phyloP scores from a whole-genome alignment of 2,329 filamentous ascomycete species.

The Dryadomyces quercus-mongolicae region DNA sequence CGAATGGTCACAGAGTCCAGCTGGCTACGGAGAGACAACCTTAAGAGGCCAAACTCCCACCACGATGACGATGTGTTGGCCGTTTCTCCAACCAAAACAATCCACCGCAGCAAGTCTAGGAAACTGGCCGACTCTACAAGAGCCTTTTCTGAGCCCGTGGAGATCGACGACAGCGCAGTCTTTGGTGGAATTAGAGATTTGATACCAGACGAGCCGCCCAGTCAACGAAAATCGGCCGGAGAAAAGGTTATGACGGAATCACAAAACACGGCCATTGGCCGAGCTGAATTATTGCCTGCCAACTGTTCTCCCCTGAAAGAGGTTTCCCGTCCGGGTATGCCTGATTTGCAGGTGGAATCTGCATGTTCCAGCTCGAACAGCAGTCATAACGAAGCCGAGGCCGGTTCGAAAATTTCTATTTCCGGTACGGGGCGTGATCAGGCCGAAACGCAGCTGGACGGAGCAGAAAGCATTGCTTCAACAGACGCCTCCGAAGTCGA shows the following conservation, averaged over 20 bases:
- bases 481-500: no score
- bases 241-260: not conserved
- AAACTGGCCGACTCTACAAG: not conserved
- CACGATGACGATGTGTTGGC: not conserved
- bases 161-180: not conserved
- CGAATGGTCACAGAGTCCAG: not conserved
- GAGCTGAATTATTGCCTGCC: no score
- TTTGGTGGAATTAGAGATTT: not conserved
- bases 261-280: not conserved
- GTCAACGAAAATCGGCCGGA: not conserved
- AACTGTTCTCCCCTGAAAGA: no score
- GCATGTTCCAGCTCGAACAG: no score
- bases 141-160: not conserved
- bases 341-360: no score
- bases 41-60: constrained; percentile 7
- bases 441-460: no score
- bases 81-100: constrained; percentile 3
- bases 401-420: no score
- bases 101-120: not conserved
- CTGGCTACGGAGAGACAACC: constrained; percentile 9
- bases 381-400: no score
- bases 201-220: not conserved
- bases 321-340: no score
- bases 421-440: no score
- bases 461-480: no score